These are phyloP conservation scores for Acanthamoeba sp. DNA, from an alignment of 208 protist genomes.

Conservation along the genomic window DNA sequence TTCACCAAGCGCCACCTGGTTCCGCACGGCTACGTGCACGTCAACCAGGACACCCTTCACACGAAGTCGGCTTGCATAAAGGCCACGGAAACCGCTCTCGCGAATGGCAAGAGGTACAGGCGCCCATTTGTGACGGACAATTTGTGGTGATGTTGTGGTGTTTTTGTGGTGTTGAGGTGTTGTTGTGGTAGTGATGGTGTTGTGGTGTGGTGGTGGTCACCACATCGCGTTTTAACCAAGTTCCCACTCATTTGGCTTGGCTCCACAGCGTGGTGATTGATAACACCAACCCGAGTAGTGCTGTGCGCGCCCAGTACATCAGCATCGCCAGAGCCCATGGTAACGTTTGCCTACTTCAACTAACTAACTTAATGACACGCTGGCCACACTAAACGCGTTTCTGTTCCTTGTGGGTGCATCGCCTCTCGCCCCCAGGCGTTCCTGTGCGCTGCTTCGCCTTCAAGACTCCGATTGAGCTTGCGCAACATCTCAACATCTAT, in stretches of 20 bases:
- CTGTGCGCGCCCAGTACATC: slow-evolving; percentile 65
- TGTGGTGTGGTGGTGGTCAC: too few relatives aligned
- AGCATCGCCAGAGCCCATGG: background rate
- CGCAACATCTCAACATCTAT: slow-evolving; percentile 70
- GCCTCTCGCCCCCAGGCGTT: background rate
- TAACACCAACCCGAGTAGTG: slow-evolving; percentile 60
- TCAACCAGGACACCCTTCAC: slow-evolving; percentile 68
- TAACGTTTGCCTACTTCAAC: too few relatives aligned
- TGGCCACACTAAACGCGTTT: too few relatives aligned
- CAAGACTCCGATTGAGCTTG: slow-evolving; percentile 27
- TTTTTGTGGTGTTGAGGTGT: too few relatives aligned
- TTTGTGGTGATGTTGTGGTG: too few relatives aligned
- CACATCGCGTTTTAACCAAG: background rate
- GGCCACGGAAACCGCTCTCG: background rate
- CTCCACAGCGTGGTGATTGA: slow-evolving; percentile 51
- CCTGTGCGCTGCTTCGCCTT: slow-evolving; percentile 73
- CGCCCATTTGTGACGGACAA: too few relatives aligned
- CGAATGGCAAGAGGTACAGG: slow-evolving; percentile 48
- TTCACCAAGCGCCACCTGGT: slow-evolving; percentile 63
- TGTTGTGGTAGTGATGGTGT: too few relatives aligned
- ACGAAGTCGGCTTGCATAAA: slow-evolving; percentile 16
- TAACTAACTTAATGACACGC: too few relatives aligned
- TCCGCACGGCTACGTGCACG: slow-evolving; percentile 58
- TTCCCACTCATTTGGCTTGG: background rate
- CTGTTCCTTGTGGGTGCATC: too few relatives aligned